These are phyloP conservation scores for Geosmithia flava DNA, from an alignment of 2,329 filamentous ascomycete species.

Conservation along the genomic window DNA sequence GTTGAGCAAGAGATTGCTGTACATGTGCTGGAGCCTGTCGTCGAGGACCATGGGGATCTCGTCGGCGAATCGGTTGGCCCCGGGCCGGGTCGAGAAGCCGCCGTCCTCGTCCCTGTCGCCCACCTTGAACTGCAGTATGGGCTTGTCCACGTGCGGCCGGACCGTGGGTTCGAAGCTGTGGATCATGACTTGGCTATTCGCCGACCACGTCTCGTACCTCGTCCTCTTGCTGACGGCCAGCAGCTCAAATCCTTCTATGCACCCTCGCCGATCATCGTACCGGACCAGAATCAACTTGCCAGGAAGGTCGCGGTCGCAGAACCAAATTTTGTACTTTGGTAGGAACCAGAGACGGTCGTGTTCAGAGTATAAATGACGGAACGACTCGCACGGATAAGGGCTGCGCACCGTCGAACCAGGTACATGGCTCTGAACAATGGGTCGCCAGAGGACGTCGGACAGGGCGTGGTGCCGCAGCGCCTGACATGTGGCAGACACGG, in stretches of 20 bases:
- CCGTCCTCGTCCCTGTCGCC: constrained; percentile 9
- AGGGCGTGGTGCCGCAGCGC: constrained; percentile 44
- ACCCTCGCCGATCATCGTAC: constrained; percentile 59
- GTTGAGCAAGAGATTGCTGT: constrained; percentile 57
- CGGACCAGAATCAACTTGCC: constrained; percentile 67
- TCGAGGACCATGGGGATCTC: constrained; percentile 42
- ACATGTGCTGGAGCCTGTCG: constrained; percentile 34
- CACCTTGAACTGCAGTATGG: constrained; percentile 46
- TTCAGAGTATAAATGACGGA: constrained; percentile 57
- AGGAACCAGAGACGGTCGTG: constrained; percentile 83
- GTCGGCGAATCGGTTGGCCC: constrained; percentile 27
- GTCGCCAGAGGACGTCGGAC: constrained; percentile 61
- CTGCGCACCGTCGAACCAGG: constrained; percentile 39
- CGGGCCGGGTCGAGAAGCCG: constrained; percentile 9
- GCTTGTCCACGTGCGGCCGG: constrained; percentile 61
- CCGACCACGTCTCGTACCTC: constrained; percentile 50
- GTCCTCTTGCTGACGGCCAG: constrained; percentile 49
- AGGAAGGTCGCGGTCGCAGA: constrained; percentile 59
- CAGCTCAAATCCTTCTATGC: constrained; percentile 71
- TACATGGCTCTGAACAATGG: constrained; percentile 55
- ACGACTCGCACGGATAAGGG: constrained; percentile 48
- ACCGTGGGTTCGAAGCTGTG: constrained; percentile 61
- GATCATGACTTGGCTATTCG: constrained; percentile 53
- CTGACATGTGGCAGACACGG: constrained; percentile 48
- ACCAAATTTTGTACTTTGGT: constrained; percentile 71